Conservation (phyloP, 2,329 filamentous ascomycete species). For the Penicillium sclerotiorum region DNA sequence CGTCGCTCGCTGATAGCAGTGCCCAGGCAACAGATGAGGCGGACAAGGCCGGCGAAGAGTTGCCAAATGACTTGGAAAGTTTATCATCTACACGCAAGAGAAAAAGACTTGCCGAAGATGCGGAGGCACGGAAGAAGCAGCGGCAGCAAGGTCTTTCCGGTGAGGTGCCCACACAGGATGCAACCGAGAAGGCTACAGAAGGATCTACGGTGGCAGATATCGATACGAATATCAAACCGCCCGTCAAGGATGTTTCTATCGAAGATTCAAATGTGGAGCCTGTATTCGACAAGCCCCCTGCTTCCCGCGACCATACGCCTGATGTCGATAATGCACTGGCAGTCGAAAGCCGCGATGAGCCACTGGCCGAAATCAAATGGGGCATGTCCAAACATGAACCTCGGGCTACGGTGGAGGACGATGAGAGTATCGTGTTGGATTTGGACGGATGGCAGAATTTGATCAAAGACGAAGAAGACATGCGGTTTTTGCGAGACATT, state of each 20-base stretch:
- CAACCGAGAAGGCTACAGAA: slow-evolving; percentile 45
- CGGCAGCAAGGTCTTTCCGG: slow-evolving; percentile 76
- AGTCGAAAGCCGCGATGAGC: slow-evolving; percentile 33
- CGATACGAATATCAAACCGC: neutral
- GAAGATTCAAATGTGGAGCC: no score
- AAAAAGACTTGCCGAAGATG: slow-evolving; percentile 71
- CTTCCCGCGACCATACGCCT: slow-evolving; percentile 8
- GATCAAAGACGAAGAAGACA: slow-evolving; percentile 70
- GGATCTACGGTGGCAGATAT: neutral
- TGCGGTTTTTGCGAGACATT: slow-evolving; percentile 58
- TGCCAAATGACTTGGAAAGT: slow-evolving; percentile 47
- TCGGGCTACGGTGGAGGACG: slow-evolving; percentile 67
- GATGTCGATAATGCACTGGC: slow-evolving; percentile 31
- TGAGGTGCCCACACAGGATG: slow-evolving; percentile 56
- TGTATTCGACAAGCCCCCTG: neutral
- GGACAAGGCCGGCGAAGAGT: slow-evolving; percentile 12
- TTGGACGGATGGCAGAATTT: slow-evolving; percentile 70
- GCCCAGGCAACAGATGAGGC: slow-evolving; percentile 17
- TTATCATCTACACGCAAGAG: slow-evolving; percentile 65
- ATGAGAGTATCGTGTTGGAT: slow-evolving; percentile 65
- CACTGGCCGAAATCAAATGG: slow-evolving; percentile 59
- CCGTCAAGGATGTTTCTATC: no score
- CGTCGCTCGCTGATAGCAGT: slow-evolving; percentile 16
- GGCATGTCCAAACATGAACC: slow-evolving; percentile 62
- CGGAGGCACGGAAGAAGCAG: slow-evolving; percentile 73